Evolutionary conservation across 176 grass and related monocot genomes (phyloP).

Genomic region (Eleusine coracana): DNA sequence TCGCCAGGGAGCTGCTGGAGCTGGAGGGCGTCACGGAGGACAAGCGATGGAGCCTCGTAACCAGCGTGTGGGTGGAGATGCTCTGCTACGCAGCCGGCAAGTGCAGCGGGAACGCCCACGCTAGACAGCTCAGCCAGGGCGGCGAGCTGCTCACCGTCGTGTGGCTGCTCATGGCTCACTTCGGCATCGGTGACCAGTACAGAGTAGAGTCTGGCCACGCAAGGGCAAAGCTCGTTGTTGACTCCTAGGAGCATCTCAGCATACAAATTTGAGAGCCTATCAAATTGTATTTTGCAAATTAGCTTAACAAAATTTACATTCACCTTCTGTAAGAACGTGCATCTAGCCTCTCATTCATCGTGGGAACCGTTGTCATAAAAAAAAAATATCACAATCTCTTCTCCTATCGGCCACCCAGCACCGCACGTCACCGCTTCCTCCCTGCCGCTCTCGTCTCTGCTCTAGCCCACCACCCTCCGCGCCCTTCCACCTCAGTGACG

Average conservation of each 20-base stretch:
- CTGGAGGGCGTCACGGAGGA: background rate
- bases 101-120: slow-evolving; percentile 42
- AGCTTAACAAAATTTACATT: no score
- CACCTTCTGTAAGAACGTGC: no score
- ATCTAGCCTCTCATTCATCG: no score
- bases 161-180: slow-evolving; percentile 53
- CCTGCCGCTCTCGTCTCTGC: no score
- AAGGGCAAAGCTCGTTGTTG: slow-evolving; percentile 32
- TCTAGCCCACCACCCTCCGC: no score
- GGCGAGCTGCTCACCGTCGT: slow-evolving; percentile 60
- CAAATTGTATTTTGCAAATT: no score
- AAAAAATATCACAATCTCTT: no score
- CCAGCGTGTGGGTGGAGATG: slow-evolving; percentile 55
- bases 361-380: no score
- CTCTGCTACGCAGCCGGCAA: slow-evolving; percentile 49
- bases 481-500: no score
- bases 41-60: slow-evolving; percentile 31
- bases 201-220: slow-evolving; percentile 44
- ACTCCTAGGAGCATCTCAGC: background rate
- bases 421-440: no score
- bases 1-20: background rate
- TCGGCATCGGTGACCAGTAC: slow-evolving; percentile 36
- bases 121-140: slow-evolving; percentile 46
- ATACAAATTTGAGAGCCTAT: no score
- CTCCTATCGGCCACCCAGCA: no score